phyloP scores from a whole-genome alignment of 108 stramenopile genomes.

The Epithemia pelagica region DNA sequence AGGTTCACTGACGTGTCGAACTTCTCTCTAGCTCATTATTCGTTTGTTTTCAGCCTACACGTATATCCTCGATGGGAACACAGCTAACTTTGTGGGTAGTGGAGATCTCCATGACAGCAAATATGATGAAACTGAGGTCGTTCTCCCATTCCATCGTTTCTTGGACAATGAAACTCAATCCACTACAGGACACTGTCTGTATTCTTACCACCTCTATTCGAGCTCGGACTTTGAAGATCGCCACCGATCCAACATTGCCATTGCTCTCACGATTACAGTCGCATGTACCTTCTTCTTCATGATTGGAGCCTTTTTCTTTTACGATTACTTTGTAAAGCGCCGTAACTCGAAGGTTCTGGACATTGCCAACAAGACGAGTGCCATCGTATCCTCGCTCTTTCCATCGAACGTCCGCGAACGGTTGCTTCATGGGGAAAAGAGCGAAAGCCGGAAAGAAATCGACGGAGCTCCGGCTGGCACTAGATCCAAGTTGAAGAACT shows the following conservation, averaged over 20 bases:
- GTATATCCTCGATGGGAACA: background rate
- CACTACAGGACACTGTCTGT: constrained; percentile 3
- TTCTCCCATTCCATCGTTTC: background rate
- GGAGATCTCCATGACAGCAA: constrained; percentile 13
- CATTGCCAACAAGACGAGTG: background rate
- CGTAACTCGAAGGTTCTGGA: constrained; percentile 11
- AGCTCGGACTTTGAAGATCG: constrained; percentile 4
- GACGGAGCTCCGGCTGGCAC: background rate
- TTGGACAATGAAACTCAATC: background rate
- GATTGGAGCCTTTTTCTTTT: constrained; percentile 10
- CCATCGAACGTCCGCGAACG: constrained; percentile 20
- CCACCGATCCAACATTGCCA: constrained; percentile 1
- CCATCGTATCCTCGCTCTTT: constrained; percentile 15
- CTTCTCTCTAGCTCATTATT: no score
- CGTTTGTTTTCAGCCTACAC: background rate
- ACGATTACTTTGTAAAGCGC: constrained; percentile 19
- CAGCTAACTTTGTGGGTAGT: background rate
- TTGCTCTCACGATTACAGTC: background rate
- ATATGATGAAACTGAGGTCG: constrained; percentile 6
- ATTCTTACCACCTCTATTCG: constrained; percentile 5
- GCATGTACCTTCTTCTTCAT: constrained; percentile 13
- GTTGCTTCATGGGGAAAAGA: constrained; percentile 6
- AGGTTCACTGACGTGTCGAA: no score
- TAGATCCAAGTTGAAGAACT: background rate
- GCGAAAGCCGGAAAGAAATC: background rate